Evolutionary conservation across 345 rosid species (phyloP), one percentile per base, ranked within the genome.

Genomic region (Syzygium aqueum): DNA sequence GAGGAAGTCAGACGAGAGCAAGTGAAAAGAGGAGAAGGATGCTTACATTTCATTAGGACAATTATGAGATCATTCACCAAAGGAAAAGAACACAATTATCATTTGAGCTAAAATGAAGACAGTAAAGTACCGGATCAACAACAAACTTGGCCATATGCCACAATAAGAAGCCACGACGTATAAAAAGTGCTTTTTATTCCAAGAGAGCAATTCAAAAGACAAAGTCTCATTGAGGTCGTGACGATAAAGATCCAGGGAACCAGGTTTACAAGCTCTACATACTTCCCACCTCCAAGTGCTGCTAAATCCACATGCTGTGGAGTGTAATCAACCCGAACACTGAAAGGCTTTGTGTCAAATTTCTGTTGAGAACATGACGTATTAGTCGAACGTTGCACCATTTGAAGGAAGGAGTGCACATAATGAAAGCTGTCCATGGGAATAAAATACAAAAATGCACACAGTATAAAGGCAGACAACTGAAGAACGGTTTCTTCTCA

Each of bases 251-350:
- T 97, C 99, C 98, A 95, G 67, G 97, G 98, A 86, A 96, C 96
- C 88, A 97, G 93, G 91, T 97, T 97, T 85, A 94, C 95, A 85
- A 97, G 99, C 92, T 97, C 99, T 90, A 94, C 96, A 89, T 92
- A 95, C 89, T 95, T 96, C 80, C 99, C 99, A 88, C 95, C 94
- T 43, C 94, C 92, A 86, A 97, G 87, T 86, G 99, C 99, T n/a
- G 98, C 97, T 85, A 97, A 87, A 95, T 96, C 97, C 86, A 97
- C 95, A 91, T 80, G 95, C 85, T 87, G 90, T 25, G 99, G 99
- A 86, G 93, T 94, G 93, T 97, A 97, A 90, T 97, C 98, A 89
- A 97, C 95, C 91, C 95, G 95, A 86, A 97, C 89, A 90, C 90
- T 91, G 90, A 94, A 86, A 86, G 99, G 98, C 95, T 91, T 92